Evolutionary conservation across 306 rosid species (phyloP), one percentile per base, ranked within the genome.

Genomic region (Cicer judaicum): DNA sequence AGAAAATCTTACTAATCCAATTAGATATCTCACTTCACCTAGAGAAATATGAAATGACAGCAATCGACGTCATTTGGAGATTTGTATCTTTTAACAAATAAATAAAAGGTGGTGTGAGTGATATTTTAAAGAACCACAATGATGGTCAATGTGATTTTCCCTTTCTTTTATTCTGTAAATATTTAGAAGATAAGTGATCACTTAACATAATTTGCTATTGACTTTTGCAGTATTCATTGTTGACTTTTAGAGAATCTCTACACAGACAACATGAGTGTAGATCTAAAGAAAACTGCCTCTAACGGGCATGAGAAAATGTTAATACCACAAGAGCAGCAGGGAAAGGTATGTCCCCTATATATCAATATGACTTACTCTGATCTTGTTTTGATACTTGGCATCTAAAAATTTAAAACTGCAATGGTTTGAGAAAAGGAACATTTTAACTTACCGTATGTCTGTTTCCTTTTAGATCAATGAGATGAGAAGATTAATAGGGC

Each of bases 401-500:
- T 18, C 19, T 18, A 18, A 18, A 18, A 18, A 18, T 18, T 0
- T 18, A 18, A 18, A 18, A 18, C 19, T 18, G 19, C 19, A 18
- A 18, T 18, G 19, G 19, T 18, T 18, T 18, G 19, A 18, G 19
- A 18, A 18, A 18, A 18, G 19, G 19, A 18, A 18, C 19, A 18
- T 18, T 18, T 18, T 18, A 18, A 18, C 19, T 1, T 1, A 18
- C 19, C 1, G 19, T 18, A 18, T 18, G 19, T 18, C 1, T 18
- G 19, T 18, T 18, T 18, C 19, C 46, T 75, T 85, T 67, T 86
- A 94, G 98, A 70, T 94, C 64, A 75, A 78, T n/a, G 97, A 94
- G 84, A 84, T 94, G 77, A 89, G 86, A 69, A 87, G 69, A 86
- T 77, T 88, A 81, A 67, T 91, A 38, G 95, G 95, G 52, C 81